Percentiles rank a stretch among this genome's conserved stretches.
These are phyloP conservation scores for Daphne laureola DNA, from an alignment of 441 rosid species.

Conservation along the genomic window DNA sequence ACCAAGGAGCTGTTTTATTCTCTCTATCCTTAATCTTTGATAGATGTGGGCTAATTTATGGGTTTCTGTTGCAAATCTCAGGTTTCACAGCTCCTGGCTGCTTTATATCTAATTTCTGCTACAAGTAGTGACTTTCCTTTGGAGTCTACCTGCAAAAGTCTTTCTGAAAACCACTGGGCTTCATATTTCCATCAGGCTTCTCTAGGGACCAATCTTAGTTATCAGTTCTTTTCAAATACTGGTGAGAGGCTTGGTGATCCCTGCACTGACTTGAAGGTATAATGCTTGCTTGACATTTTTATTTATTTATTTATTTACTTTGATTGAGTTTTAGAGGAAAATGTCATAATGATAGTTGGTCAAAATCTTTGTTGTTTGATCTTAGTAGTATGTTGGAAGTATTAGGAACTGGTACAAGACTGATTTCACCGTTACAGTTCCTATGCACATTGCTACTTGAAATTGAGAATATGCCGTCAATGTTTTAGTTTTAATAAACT, in stretches of 20 bases:
- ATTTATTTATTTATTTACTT: too few species aligned
- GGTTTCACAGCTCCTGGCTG: conserved; percentile 81
- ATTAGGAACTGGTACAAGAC: too few species aligned
- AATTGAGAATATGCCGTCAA: too few species aligned
- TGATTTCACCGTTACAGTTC: too few species aligned
- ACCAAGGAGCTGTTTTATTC: too few species aligned
- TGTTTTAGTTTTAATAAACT: too few species aligned
- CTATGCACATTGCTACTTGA: too few species aligned
- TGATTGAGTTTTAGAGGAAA: conserved; percentile 8
- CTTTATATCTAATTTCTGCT: conserved; percentile 52
- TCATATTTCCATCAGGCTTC: conserved; percentile 96
- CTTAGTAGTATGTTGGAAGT: too few species aligned
- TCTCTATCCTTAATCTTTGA: too few species aligned
- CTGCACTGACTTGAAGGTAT: conserved; percentile 40
- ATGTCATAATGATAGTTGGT: conserved; percentile 4
- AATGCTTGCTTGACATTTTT: conserved; percentile 7
- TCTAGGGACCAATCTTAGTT: conserved; percentile 63
- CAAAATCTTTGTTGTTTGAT: background rate
- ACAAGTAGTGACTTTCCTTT: conserved; percentile 39
- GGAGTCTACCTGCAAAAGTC: conserved; percentile 34
- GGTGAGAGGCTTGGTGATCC: conserved; percentile 29
- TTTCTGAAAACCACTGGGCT: conserved; percentile 86
- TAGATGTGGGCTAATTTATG: background rate
- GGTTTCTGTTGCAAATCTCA: conserved; percentile 23
- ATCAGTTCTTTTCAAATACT: conserved; percentile 50